Evolutionary conservation across 2,329 filamentous ascomycete genomes (phyloP).

Genomic region (Colletotrichum sp.): DNA sequence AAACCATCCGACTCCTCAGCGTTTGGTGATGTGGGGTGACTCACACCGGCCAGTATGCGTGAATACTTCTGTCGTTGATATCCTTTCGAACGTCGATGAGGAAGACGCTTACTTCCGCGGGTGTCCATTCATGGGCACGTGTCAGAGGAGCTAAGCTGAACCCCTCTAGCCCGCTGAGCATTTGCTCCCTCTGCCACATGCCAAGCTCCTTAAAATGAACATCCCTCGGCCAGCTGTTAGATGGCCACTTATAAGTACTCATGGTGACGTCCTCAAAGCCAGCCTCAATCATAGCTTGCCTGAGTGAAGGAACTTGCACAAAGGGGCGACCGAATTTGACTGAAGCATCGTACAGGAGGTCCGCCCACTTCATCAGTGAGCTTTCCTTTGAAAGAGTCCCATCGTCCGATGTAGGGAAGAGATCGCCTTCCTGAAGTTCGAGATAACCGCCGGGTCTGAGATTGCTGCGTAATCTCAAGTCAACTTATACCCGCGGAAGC

Average conservation of each 20-base stretch:
- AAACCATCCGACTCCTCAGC: no score
- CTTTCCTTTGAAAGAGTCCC: conserved; percentile 31
- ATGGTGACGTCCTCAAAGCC: conserved; percentile 36
- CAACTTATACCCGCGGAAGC: no score
- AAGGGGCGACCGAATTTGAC: no score
- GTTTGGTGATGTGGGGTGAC: no score
- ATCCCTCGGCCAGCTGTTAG: conserved; percentile 38
- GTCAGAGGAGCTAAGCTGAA: conserved; percentile 39
- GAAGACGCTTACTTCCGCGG: conserved; percentile 33
- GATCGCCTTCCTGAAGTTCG: conserved; percentile 31
- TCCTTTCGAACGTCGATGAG: not conserved
- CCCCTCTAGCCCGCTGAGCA: conserved; percentile 35
- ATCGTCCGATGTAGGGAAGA: not conserved
- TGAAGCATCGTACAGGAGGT: conserved; percentile 34
- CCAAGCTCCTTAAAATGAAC: conserved; percentile 37
- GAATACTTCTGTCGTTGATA: not conserved
- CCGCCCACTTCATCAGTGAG: conserved; percentile 32
- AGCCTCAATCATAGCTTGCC: no score
- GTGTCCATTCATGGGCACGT: conserved; percentile 34
- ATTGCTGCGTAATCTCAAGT: conserved; percentile 20
- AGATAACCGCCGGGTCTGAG: conserved; percentile 45
- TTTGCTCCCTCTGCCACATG: conserved; percentile 33
- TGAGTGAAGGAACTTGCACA: no score
- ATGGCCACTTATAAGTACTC: conserved; percentile 34
- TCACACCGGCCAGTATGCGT: not conserved